Percentiles rank a stretch among this genome's conserved stretches.
Conservation (phyloP, 768 basidiomycete genomes). For the Tulasnella sp. region DNA sequence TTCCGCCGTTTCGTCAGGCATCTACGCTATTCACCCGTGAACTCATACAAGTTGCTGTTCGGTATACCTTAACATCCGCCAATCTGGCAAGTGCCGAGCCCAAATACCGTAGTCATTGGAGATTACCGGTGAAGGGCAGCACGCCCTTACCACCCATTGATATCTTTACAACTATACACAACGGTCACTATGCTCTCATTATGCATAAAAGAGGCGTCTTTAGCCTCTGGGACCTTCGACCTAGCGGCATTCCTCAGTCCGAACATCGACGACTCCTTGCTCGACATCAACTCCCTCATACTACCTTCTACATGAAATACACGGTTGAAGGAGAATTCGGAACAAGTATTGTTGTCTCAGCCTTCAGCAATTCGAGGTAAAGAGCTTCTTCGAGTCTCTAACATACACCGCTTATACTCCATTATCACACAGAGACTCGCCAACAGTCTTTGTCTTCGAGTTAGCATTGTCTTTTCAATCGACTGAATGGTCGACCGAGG, state of each 20-base stretch:
- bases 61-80: neutral
- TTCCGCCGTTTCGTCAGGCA: neutral
- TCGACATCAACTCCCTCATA: neutral
- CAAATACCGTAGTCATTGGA: neutral
- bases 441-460: neutral
- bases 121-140: neutral
- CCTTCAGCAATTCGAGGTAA: neutral
- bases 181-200: neutral
- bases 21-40: neutral
- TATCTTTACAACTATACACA: neutral
- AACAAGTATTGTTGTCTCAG: neutral
- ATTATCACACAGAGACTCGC: neutral
- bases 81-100: neutral
- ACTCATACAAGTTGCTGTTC: neutral
- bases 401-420: neutral
- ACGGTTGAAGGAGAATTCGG: neutral
- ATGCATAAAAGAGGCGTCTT: neutral
- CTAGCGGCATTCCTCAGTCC: neutral
- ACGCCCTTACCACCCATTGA: neutral
- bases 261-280: neutral
- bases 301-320: neutral
- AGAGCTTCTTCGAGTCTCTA: neutral
- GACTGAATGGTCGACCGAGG: neutral
- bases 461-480: neutral
- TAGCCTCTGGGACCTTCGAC: neutral